Evolutionary conservation across 2,329 filamentous ascomycete genomes (phyloP), one percentile per base, ranked within the genome.

Genomic region (Aspergillus quadrilineatus): DNA sequence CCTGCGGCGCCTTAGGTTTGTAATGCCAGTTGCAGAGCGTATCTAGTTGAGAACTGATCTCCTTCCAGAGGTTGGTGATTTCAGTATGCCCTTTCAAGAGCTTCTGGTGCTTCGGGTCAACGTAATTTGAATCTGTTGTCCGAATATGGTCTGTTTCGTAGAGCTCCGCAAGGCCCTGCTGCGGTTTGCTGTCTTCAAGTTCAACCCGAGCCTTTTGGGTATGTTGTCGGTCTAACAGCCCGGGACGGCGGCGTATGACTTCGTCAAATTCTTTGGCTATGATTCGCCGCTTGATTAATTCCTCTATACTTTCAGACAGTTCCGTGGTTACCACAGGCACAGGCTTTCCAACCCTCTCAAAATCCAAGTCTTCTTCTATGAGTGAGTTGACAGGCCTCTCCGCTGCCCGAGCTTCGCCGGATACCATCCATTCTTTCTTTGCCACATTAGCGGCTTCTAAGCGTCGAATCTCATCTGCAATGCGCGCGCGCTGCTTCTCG

Each of bases 131-230:
- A 72, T 97, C 89, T 2, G 84, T 83, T 52, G 84, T 82, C 69
- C 89, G 88, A 60, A 93, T 79, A 73, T 96, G 90, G 64, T 97
- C 92, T 69, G 94, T 89, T 75, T 97, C 94, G 77, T 97, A 99
- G 50, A 96, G 82, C 67, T 97, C 92, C 0, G 92, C 93, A 10
- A 99, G 84, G 60, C 90, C 87, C 74, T 96, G 89, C 69, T 89
- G 85, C n/a, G 87, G 84, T 75, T 96, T 97, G 64, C 82, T 88
- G 73, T 97, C 92, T 66, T 95, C 89, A 9, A 97, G 80, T 61
- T 93, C 89, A 58, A 93, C 81, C 36, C 89, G 84, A 3, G 90
- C 90, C 60, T 90, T 85, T 30, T 88, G 85, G 3, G 84, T 80
- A 61, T 79, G 76, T 34, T 86, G 84, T 4, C 85, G 81, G 44